Evolutionary conservation across 2,329 filamentous ascomycete genomes (phyloP).

Genomic region (Teratosphaeria zuluensis): DNA sequence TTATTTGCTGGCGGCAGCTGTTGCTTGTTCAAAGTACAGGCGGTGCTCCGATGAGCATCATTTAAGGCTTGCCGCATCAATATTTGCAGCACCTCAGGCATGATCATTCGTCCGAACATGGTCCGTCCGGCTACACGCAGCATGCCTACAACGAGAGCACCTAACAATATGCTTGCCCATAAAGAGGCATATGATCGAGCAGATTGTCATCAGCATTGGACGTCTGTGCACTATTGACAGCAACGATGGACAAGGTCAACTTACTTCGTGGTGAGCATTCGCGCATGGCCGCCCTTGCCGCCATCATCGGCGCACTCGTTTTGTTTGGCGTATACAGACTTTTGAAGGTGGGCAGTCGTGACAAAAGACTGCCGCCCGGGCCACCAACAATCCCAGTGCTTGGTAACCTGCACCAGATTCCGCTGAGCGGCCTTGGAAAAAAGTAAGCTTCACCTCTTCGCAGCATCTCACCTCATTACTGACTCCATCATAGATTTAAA

Average conservation of each 20-base stretch:
- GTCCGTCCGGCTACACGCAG: too few relatives aligned
- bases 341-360: conserved; percentile 10
- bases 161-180: background rate
- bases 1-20: too few relatives aligned
- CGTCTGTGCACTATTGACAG: background rate
- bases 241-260: background rate
- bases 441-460: too few relatives aligned
- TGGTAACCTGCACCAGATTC: conserved; percentile 33
- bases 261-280: background rate
- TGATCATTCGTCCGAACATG: too few relatives aligned
- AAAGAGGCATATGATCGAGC: background rate
- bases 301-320: background rate
- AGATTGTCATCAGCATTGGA: background rate
- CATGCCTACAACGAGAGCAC: background rate
- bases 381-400: conserved; percentile 34
- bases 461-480: too few relatives aligned
- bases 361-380: conserved; percentile 22
- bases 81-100: too few relatives aligned
- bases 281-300: background rate
- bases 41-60: too few relatives aligned
- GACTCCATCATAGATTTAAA: conserved; percentile 8
- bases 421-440: conserved; percentile 7
- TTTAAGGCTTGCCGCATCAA: too few relatives aligned
- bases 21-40: too few relatives aligned
- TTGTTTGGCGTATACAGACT: conserved; percentile 7